Evolutionary conservation across 306 rosid species (phyloP).

Genomic region (Dicorynia guianensis): DNA sequence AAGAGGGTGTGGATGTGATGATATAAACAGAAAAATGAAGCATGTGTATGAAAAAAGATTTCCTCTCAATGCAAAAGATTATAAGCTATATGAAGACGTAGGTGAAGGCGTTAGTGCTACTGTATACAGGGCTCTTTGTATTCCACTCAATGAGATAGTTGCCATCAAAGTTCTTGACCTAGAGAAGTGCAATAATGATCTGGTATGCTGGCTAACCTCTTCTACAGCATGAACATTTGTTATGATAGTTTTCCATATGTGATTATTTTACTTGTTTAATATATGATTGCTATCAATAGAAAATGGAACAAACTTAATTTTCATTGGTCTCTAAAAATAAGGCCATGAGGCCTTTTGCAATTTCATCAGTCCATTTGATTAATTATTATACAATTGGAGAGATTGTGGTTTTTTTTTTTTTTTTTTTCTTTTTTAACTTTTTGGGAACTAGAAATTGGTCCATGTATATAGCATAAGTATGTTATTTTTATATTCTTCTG

Average conservation of each 20-base stretch:
- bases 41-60: constrained; percentile 59
- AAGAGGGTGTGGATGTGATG: constrained; percentile 48
- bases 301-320: neutral
- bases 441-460: neutral
- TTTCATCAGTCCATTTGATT: neutral
- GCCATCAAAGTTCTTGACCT: constrained; percentile 99
- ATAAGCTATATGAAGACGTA: constrained; percentile 94
- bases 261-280: constrained; percentile 11
- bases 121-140: constrained; percentile 87
- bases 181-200: constrained; percentile 89
- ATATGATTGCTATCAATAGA: neutral
- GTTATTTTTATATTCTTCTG: too few relatives aligned
- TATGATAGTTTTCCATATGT: neutral
- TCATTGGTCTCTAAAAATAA: neutral
- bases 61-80: constrained; percentile 84
- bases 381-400: neutral
- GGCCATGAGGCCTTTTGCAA: constrained; percentile 2
- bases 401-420: neutral
- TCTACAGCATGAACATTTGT: neutral
- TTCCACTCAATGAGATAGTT: constrained; percentile 85
- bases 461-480: constrained; percentile 1
- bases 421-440: too few relatives aligned
- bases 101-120: constrained; percentile 99
- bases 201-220: constrained; percentile 63
- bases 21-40: constrained; percentile 75